phyloP scores from a whole-genome alignment of 2,329 filamentous ascomycete species.

The Trichoderma atrobrunneum region DNA sequence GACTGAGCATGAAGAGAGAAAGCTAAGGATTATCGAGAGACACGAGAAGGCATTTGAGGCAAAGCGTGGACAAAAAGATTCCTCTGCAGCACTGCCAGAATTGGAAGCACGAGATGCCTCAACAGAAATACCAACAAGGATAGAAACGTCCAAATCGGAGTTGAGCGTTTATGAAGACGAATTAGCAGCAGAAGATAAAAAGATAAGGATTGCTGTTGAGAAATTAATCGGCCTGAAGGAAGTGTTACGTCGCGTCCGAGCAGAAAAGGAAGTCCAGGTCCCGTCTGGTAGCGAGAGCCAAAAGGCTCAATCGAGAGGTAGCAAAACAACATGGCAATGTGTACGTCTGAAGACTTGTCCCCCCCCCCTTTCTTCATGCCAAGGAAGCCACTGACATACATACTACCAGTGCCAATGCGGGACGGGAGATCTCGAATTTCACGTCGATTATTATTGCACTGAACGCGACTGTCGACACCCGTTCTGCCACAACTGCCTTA shows the following conservation, averaged over 20 bases:
- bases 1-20: too few species aligned
- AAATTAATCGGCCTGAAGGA: not conserved
- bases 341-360: not conserved
- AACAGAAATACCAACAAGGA: not conserved
- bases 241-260: not conserved
- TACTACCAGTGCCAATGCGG: too few species aligned
- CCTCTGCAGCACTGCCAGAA: too few species aligned
- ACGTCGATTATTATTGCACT: too few species aligned
- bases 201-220: not conserved
- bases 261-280: not conserved
- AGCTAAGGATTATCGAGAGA: too few species aligned
- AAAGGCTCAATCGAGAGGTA: not conserved
- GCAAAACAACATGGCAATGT: not conserved
- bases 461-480: too few species aligned
- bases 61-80: too few species aligned
- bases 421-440: too few species aligned
- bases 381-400: too few species aligned
- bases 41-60: too few species aligned
- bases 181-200: not conserved
- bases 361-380: fast-evolving
- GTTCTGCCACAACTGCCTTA: too few species aligned
- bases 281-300: not conserved
- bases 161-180: not conserved
- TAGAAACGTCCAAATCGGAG: not conserved
- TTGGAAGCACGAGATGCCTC: too few species aligned